These are phyloP conservation scores for Starmerella roubikii DNA, from an alignment of 805 yeast genomes.

Conservation along the genomic window DNA sequence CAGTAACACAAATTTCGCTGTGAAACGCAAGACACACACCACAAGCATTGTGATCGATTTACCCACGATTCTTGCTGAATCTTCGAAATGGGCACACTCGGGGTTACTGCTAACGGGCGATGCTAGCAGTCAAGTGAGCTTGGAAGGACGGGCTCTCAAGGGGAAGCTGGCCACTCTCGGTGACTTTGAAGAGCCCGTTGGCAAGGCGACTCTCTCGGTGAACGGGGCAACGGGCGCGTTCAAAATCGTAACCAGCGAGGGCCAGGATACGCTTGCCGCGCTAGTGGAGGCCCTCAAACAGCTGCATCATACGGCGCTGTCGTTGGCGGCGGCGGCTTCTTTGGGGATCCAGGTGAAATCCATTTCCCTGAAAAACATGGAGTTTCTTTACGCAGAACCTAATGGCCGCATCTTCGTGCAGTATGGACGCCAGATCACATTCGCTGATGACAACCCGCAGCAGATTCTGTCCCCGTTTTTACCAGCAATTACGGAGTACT, in stretches of 20 bases:
- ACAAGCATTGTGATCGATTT: constrained; percentile 15
- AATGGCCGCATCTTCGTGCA: constrained; percentile 12
- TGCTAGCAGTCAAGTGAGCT: constrained; percentile 3
- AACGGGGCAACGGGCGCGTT: constrained; percentile 10
- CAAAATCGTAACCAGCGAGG: neutral
- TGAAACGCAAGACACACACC: constrained; percentile 8
- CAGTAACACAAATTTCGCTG: constrained; percentile 16
- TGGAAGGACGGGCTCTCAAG: constrained; percentile 13
- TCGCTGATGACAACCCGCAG: constrained; percentile 19
- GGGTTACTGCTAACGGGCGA: constrained; percentile 15
- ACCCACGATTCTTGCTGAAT: constrained; percentile 9
- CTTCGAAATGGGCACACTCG: constrained; percentile 18
- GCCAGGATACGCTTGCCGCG: neutral
- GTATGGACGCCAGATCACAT: constrained; percentile 10
- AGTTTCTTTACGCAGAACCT: constrained; percentile 16
- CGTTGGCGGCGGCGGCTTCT: constrained; percentile 16
- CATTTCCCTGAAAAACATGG: constrained; percentile 16
- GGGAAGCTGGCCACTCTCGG: constrained; percentile 12
- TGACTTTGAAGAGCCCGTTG: neutral
- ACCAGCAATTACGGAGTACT: constrained; percentile 19
- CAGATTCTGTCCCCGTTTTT: constrained; percentile 17
- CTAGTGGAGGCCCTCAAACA: constrained; percentile 5
- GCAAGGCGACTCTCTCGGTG: constrained; percentile 2
- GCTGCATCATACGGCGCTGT: constrained; percentile 17
- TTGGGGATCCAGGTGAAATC: constrained; percentile 13